Percentiles rank a stretch among this genome's conserved stretches.
Evolutionary conservation across 305 asterid genomes (phyloP).

Genomic region (Salvia sclarea): DNA sequence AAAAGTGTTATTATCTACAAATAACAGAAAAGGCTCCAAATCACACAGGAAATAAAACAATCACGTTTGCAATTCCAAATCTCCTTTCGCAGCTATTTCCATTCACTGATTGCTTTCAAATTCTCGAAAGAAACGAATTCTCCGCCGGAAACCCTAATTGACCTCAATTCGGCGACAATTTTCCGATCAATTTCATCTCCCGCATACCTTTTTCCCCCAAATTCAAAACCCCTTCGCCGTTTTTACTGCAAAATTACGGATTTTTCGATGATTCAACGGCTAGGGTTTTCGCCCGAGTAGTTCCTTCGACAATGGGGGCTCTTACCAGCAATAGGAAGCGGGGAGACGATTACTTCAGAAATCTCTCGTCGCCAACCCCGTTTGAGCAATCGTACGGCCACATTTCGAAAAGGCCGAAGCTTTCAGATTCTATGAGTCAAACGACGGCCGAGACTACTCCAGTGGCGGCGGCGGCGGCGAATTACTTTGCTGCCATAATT

Average conservation of each 20-base stretch:
- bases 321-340: slow-evolving; percentile 56
- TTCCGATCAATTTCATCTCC: slow-evolving; percentile 6
- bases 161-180: background rate
- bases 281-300: slow-evolving; percentile 28
- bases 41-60: background rate
- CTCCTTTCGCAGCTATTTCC: background rate
- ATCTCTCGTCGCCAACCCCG: slow-evolving; percentile 27
- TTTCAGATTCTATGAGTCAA: slow-evolving; percentile 29
- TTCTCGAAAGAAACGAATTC: background rate
- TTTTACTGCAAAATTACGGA: background rate
- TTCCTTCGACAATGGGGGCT: slow-evolving; percentile 53
- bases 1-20: too few relatives aligned
- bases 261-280: slow-evolving; percentile 30
- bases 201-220: background rate
- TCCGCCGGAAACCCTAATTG: slow-evolving; percentile 24
- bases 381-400: slow-evolving; percentile 35
- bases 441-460: slow-evolving; percentile 18
- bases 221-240: background rate
- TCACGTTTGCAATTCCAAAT: background rate
- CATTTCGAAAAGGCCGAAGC: slow-evolving; percentile 51
- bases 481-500: slow-evolving; percentile 37
- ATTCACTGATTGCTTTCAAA: background rate
- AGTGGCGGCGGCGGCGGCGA: slow-evolving; percentile 6
- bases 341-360: slow-evolving; percentile 39
- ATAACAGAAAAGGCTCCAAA: too few relatives aligned